A percentile compares a stretch with the other conserved stretches of the same genome.
Conservation (phyloP, 2,329 filamentous ascomycete genomes). For the Alternaria sp. region DNA sequence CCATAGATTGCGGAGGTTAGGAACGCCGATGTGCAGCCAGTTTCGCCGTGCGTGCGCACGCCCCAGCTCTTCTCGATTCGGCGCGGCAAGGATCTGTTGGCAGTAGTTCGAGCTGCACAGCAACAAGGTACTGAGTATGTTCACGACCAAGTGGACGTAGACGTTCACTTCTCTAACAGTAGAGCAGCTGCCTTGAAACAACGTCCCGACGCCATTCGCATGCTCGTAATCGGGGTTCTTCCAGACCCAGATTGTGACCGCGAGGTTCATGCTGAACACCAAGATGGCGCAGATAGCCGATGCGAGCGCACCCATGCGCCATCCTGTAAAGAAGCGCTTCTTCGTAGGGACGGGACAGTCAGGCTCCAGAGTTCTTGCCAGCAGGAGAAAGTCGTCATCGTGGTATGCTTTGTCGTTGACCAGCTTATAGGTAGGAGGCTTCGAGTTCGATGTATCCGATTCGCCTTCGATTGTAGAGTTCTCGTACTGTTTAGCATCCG, state of each 20-base stretch:
- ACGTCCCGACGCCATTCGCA: not conserved
- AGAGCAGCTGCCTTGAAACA: not conserved
- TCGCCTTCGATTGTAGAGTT: not conserved
- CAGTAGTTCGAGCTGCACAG: conserved; percentile 33
- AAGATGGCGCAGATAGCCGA: not conserved
- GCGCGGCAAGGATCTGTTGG: conserved; percentile 35
- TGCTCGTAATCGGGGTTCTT: not conserved
- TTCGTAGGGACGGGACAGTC: not conserved
- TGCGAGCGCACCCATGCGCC: not conserved
- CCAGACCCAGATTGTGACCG: not conserved
- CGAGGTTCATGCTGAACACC: not conserved
- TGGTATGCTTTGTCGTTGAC: not conserved
- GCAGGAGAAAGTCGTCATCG: not conserved
- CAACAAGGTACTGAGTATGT: conserved; percentile 49
- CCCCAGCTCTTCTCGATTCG: conserved; percentile 28
- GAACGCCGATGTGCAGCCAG: conserved; percentile 53
- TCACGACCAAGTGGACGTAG: conserved; percentile 56
- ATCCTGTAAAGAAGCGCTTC: not conserved
- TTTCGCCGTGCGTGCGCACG: conserved; percentile 32
- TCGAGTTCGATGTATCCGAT: not conserved
- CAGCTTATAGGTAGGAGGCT: not conserved
- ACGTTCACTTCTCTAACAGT: not conserved
- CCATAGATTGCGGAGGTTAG: conserved; percentile 31
- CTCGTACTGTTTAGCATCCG: not conserved
- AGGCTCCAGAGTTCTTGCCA: not conserved